Percentiles rank a stretch among this genome's conserved stretches.
Evolutionary conservation across 2,329 filamentous ascomycete genomes (phyloP).

Genomic region (Pseudogymnoascus sp.): DNA sequence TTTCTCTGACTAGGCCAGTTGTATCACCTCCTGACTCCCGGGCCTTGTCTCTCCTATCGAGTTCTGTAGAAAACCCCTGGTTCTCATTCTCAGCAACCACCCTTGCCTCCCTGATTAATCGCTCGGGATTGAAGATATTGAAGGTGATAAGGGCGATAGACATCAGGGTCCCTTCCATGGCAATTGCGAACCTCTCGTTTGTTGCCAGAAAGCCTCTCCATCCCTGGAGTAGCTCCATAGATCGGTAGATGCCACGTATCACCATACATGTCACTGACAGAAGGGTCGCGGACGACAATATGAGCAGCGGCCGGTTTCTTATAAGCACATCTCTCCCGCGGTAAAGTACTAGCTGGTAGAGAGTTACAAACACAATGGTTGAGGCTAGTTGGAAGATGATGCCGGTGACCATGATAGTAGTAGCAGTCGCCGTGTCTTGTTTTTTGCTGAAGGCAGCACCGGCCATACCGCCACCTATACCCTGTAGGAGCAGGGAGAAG

Average conservation of each 20-base stretch:
- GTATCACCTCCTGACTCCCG: not conserved
- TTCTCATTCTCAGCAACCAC: not conserved
- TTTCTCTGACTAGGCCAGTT: not conserved
- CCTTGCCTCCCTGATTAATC: not conserved
- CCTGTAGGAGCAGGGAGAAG: constrained; percentile 48
- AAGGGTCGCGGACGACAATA: not conserved
- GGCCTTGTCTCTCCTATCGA: not conserved
- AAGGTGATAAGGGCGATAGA: constrained; percentile 30
- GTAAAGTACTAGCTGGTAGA: constrained; percentile 28
- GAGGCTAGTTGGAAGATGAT: constrained; percentile 30
- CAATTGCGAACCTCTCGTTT: constrained; percentile 35
- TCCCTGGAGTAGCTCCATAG: constrained; percentile 38
- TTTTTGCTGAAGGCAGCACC: constrained; percentile 33
- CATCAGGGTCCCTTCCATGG: constrained; percentile 36
- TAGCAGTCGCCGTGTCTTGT: constrained; percentile 19
- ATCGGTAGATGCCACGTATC: constrained; percentile 35
- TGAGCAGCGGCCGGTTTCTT: not conserved
- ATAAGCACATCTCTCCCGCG: constrained; percentile 30
- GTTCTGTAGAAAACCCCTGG: not conserved
- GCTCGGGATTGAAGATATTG: constrained; percentile 16
- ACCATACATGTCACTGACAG: constrained; percentile 34
- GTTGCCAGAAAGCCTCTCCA: constrained; percentile 34
- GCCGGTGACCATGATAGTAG: constrained; percentile 31
- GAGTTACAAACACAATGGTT: constrained; percentile 30
- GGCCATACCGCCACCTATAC: constrained; percentile 46